A percentile compares a stretch with the other conserved stretches of the same genome.
These are phyloP conservation scores for Pseudocercospora musae DNA, from an alignment of 2,329 filamentous ascomycete genomes.

Conservation along the genomic window DNA sequence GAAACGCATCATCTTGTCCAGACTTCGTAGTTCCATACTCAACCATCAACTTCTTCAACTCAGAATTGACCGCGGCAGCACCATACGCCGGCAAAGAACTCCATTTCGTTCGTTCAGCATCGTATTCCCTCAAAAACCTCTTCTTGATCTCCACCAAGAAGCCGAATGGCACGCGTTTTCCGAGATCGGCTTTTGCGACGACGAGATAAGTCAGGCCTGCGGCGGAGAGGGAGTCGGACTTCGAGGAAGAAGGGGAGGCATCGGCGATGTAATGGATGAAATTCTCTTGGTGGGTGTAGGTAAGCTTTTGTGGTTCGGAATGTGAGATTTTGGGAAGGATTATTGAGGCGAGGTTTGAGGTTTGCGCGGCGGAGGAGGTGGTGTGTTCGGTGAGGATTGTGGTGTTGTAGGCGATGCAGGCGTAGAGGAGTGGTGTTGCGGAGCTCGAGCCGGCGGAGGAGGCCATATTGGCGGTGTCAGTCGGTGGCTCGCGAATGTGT, in stretches of 20 bases:
- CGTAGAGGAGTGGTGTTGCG: conserved; percentile 44
- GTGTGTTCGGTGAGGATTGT: conserved; percentile 95
- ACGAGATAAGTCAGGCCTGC: conserved; percentile 90
- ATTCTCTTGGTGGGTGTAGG: conserved; percentile 78
- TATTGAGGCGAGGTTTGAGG: conserved; percentile 82
- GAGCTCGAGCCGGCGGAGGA: conserved; percentile 37
- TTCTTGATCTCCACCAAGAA: conserved; percentile 89
- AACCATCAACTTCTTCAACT: conserved; percentile 73
- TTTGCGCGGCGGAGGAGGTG: conserved; percentile 75
- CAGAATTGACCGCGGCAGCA: conserved; percentile 78
- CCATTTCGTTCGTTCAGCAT: conserved; percentile 67
- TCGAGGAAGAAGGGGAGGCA: conserved; percentile 43
- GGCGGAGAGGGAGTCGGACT: conserved; percentile 39
- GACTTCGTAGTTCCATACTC: conserved; percentile 77
- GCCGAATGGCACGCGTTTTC: conserved; percentile 86
- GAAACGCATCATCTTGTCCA: conserved; percentile 75
- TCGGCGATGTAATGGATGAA: conserved; percentile 96
- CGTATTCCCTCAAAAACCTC: conserved; percentile 73
- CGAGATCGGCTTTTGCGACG: conserved; percentile 74
- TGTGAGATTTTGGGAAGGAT: conserved; percentile 95
- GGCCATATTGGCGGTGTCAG: conserved; percentile 29
- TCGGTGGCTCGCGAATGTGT: not conserved
- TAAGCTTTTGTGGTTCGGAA: conserved; percentile 75
- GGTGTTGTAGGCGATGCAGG: conserved; percentile 88
- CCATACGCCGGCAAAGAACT: conserved; percentile 80